A percentile compares a stretch with the other conserved stretches of the same genome.
Evolutionary conservation across 345 rosid species (phyloP).

Genomic region (Pistacia integerrima): DNA sequence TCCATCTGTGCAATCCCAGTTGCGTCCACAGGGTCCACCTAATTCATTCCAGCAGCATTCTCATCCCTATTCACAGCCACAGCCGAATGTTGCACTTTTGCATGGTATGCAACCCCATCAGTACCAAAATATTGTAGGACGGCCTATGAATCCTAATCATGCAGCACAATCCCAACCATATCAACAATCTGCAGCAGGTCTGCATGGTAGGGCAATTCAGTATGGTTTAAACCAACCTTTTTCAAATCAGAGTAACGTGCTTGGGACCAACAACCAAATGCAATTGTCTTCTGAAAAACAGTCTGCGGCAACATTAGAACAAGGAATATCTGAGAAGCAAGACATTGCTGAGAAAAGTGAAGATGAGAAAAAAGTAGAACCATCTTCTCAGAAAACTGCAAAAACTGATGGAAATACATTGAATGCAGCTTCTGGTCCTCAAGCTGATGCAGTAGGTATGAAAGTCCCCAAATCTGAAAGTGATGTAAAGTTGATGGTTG

Average conservation of each 20-base stretch:
- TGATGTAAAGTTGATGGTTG: conserved; percentile 31
- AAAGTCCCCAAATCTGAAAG: conserved; percentile 42
- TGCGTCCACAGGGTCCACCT: conserved; percentile 42
- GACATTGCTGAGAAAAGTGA: conserved; percentile 29
- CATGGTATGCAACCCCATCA: conserved; percentile 34
- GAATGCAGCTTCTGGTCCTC: conserved; percentile 25
- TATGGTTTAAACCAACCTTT: conserved; percentile 35
- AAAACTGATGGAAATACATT: conserved; percentile 28
- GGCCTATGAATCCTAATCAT: conserved; percentile 34
- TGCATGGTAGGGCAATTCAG: conserved; percentile 34
- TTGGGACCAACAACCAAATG: conserved; percentile 30
- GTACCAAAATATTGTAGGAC: conserved; percentile 36
- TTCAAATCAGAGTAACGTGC: conserved; percentile 30
- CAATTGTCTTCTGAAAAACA: conserved; percentile 31
- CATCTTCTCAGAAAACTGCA: conserved; percentile 27
- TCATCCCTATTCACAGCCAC: conserved; percentile 40
- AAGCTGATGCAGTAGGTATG: conserved; percentile 24
- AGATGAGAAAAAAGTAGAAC: conserved; percentile 28
- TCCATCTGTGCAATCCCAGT: conserved; percentile 42
- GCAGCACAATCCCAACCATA: conserved; percentile 38
- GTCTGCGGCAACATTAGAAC: conserved; percentile 29
- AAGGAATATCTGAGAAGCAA: conserved; percentile 23
- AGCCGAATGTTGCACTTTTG: conserved; percentile 37
- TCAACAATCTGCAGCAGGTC: conserved; percentile 33
- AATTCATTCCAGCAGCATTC: conserved; percentile 34